These are phyloP conservation scores for Solanum clarkiae DNA, from an alignment of 257 asterid species.

Conservation along the genomic window DNA sequence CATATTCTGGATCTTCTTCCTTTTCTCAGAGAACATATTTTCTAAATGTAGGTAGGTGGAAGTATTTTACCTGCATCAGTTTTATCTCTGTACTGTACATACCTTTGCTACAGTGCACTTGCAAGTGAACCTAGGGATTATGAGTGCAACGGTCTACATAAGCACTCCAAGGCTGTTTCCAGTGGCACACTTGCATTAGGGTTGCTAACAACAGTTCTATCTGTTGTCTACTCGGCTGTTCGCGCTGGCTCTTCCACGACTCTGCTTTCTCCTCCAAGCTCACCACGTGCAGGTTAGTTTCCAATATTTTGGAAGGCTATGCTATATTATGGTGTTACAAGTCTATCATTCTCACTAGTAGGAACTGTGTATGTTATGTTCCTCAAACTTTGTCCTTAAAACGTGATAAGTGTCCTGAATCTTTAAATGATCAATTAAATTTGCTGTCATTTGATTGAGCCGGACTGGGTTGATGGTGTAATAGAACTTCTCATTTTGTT, in stretches of 20 bases:
- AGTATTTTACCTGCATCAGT: slow-evolving; percentile 91
- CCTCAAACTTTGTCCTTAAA: background rate
- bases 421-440: background rate
- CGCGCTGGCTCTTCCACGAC: slow-evolving; percentile 96
- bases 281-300: slow-evolving; percentile 80
- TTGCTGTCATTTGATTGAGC: background rate
- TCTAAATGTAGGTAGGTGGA: slow-evolving; percentile 47
- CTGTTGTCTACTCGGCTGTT: slow-evolving; percentile 92
- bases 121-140: slow-evolving; percentile 96
- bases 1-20: background rate
- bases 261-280: slow-evolving; percentile 84
- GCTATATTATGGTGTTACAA: background rate
- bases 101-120: slow-evolving; percentile 89
- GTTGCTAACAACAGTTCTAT: slow-evolving; percentile 67
- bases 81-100: slow-evolving; percentile 80
- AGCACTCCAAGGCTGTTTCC: slow-evolving; percentile 77
- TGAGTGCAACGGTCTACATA: slow-evolving; percentile 92
- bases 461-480: background rate
- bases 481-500: background rate
- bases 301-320: background rate
- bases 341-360: background rate
- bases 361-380: background rate
- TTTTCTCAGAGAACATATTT: background rate
- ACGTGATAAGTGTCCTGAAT: background rate
- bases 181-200: slow-evolving; percentile 66